phyloP scores from a whole-genome alignment of 2,329 filamentous ascomycete species.

The Phialophora tarda region DNA sequence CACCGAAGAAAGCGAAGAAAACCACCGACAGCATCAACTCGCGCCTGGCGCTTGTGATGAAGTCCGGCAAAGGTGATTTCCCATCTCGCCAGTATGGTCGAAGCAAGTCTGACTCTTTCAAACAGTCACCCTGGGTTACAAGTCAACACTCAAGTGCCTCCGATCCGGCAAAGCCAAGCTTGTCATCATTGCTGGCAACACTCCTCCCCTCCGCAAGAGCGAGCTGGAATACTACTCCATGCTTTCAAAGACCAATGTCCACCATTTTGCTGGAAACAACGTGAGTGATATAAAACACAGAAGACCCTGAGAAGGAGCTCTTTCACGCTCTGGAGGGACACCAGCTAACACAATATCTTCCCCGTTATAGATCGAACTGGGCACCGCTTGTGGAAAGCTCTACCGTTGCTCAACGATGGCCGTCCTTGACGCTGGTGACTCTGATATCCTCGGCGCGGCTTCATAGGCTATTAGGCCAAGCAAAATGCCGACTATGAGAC shows the following conservation, averaged over 20 bases:
- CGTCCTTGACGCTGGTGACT: slow-evolving; percentile 96
- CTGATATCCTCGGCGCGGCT: slow-evolving; percentile 82
- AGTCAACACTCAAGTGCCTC: slow-evolving; percentile 86
- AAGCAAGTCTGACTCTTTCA: slow-evolving; percentile 22
- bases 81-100: slow-evolving; percentile 2
- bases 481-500: neutral
- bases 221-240: slow-evolving; percentile 78
- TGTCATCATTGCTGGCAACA: slow-evolving; percentile 94
- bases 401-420: slow-evolving; percentile 98
- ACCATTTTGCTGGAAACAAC: slow-evolving; percentile 99
- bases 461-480: slow-evolving; percentile 3
- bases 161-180: slow-evolving; percentile 98
- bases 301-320: slow-evolving; percentile 91
- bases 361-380: slow-evolving; percentile 83
- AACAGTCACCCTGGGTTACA: slow-evolving; percentile 84
- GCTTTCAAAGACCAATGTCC: slow-evolving; percentile 74
- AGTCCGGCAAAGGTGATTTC: slow-evolving; percentile 62
- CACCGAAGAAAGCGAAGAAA: slow-evolving; percentile 74
- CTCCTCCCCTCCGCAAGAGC: slow-evolving; percentile 94
- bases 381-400: slow-evolving; percentile 97
- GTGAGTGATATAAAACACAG: slow-evolving; percentile 66
- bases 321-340: slow-evolving; percentile 83
- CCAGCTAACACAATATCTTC: slow-evolving; percentile 33
- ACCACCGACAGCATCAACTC: slow-evolving; percentile 79
- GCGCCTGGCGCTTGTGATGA: slow-evolving; percentile 72